phyloP scores from a whole-genome alignment of 2,329 filamentous ascomycete species.

The Colletotrichum euphorbiae region DNA sequence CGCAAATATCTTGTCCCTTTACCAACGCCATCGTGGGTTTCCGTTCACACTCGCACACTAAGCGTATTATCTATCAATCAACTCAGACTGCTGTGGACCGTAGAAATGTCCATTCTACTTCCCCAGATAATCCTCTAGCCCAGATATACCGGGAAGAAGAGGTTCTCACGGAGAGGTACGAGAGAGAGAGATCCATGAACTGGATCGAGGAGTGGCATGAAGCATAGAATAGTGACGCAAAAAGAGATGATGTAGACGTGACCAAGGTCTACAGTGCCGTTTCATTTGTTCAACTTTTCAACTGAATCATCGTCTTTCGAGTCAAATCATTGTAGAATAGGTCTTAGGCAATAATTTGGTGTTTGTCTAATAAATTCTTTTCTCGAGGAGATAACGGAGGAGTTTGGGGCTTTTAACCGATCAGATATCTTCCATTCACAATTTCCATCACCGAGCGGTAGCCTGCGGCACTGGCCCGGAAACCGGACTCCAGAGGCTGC shows the following conservation, averaged over 20 bases:
- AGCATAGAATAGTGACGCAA: background rate
- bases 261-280: background rate
- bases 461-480: no score
- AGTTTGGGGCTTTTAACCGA: no score
- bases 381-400: no score
- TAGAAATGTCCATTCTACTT: background rate
- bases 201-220: constrained; percentile 4
- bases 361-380: no score
- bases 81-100: background rate
- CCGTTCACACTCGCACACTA: background rate
- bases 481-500: no score
- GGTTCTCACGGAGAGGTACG: background rate
- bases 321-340: no score
- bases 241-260: constrained; percentile 2
- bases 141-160: constrained; percentile 22
- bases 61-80: constrained; percentile 1
- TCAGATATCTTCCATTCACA: no score
- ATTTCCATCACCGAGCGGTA: no score
- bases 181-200: constrained; percentile 23
- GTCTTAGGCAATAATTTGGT: no score
- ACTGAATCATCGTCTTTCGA: no score
- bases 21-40: background rate
- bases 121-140: background rate
- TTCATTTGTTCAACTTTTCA: no score
- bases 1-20: background rate